Evolutionary conservation across 2,329 filamentous ascomycete genomes (phyloP), one percentile per base, ranked within the genome.

Genomic region (Alternaria sp.): DNA sequence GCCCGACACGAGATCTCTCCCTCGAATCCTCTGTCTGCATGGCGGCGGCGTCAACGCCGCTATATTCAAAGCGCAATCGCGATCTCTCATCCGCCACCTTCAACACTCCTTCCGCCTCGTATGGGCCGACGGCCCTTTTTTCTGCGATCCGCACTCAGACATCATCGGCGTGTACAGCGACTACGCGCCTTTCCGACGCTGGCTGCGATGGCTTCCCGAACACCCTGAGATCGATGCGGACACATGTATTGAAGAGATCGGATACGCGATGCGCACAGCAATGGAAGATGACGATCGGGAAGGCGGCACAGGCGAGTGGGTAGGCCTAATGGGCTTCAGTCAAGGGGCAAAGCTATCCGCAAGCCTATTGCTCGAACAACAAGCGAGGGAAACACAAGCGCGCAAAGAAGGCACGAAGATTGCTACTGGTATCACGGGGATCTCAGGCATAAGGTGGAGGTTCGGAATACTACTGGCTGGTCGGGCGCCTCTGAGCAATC

Each of bases 1-100:
- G 33, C 71, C 77, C 10, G 71, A 76, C 61, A 71, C 75, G 23
- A 71, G 46, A 14, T 49, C 58, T 11, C 74, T 84, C 44, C 91
- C 91, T 4, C 89, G 91, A 63, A 88, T 94, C 69, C 89, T 94
- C 70, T 94, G 91, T 80, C 88, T 94, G n/a, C 92, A 94, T 78
- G 92, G 92, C 75, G 92, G 91, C 71, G 92, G 92, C 64, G 88
- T 90, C 67, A 93, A 91, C 73, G 89, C 86, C n/a, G 75, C 84
- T 44, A 87, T 93, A 76, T 94, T 94, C 82, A 82, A 85, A 64
- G 78, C 86, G 11, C 92, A 94, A 81, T 88, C 88, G 69, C 90
- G 92, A 65, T 82, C 82, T 6, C 78, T 88, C 7, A 81, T 83
- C 57, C 74, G 77, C 50, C 74, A 81, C 58, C 85, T 93, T 0